Conservation (phyloP, 768 basidiomycete genomes). For the Dentipellis sp. region DNA sequence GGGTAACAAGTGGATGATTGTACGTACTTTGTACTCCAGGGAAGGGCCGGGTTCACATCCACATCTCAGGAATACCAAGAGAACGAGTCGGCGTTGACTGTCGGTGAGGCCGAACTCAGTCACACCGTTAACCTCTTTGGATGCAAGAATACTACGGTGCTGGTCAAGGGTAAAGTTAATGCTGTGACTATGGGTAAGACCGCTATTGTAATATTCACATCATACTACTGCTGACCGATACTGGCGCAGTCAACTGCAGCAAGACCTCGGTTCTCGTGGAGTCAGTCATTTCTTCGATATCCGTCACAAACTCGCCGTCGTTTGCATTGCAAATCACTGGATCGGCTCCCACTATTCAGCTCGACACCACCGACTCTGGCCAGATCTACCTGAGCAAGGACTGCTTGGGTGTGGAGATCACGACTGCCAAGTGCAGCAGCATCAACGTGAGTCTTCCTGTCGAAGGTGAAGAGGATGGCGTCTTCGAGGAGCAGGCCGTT, state of each 20-base stretch:
- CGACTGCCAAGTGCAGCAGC: conserved; percentile 87
- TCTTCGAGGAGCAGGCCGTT: conserved; percentile 82
- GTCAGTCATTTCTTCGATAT: conserved; percentile 86
- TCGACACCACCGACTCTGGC: conserved; percentile 93
- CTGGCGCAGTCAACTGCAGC: conserved; percentile 64
- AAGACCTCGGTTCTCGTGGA: conserved; percentile 86
- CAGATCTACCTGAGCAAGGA: conserved; percentile 88
- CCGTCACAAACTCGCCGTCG: conserved; percentile 85
- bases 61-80: conserved; percentile 80
- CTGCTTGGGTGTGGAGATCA: conserved; percentile 75
- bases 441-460: conserved; percentile 88
- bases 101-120: conserved; percentile 68
- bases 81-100: conserved; percentile 57
- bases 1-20: conserved; percentile 90
- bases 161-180: conserved; percentile 91
- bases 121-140: conserved; percentile 86
- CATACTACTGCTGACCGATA: not conserved
- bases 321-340: conserved; percentile 92
- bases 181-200: conserved; percentile 77
- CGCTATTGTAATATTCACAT: not conserved
- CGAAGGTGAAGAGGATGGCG: conserved; percentile 83
- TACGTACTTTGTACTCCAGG: conserved; percentile 28
- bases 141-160: conserved; percentile 78
- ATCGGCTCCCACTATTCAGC: conserved; percentile 80
- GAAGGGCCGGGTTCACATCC: not conserved